Evolutionary conservation across 495 filamentous ascomycete genomes (phyloP).

Genomic region (Penicillium bialowiezense): DNA sequence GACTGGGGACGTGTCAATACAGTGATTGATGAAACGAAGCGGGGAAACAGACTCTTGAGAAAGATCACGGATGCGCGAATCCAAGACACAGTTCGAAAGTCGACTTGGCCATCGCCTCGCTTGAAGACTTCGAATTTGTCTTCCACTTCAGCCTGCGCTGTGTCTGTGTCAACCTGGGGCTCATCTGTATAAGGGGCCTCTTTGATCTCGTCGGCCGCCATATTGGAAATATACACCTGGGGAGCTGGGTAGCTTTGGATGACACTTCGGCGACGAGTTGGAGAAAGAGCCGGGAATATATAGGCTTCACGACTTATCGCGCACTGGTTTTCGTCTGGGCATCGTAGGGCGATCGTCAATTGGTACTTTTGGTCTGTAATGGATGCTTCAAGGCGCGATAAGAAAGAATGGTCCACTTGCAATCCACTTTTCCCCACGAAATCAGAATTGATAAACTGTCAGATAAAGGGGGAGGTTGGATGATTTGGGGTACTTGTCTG

Average conservation of each 20-base stretch:
- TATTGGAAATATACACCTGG: constrained; percentile 1
- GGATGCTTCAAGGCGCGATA: constrained; percentile 4
- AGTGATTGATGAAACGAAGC: neutral
- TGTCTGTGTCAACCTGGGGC: constrained; percentile 7
- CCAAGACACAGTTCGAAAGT: constrained; percentile 60
- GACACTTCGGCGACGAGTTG: too few species aligned
- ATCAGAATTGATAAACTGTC: neutral
- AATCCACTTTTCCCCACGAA: neutral
- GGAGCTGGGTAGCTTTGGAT: too few species aligned
- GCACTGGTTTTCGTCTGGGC: neutral
- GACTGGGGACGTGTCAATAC: constrained; percentile 11
- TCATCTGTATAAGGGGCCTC: constrained; percentile 8
- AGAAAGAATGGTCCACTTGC: neutral
- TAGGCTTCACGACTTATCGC: neutral
- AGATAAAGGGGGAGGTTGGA: neutral
- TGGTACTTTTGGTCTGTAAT: neutral
- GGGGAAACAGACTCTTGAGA: constrained; percentile 37
- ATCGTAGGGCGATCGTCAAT: neutral
- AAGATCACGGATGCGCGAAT: constrained; percentile 56
- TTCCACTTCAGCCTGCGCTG: constrained; percentile 18
- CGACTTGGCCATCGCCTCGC: constrained; percentile 44
- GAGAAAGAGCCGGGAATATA: neutral
- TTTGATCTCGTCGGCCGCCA: constrained; percentile 21
- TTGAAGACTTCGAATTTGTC: constrained; percentile 51
- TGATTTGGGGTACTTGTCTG: neutral